Percentiles rank a stretch among this genome's conserved stretches.
Evolutionary conservation across 345 rosid genomes (phyloP).

Genomic region (Brassica juncea): DNA sequence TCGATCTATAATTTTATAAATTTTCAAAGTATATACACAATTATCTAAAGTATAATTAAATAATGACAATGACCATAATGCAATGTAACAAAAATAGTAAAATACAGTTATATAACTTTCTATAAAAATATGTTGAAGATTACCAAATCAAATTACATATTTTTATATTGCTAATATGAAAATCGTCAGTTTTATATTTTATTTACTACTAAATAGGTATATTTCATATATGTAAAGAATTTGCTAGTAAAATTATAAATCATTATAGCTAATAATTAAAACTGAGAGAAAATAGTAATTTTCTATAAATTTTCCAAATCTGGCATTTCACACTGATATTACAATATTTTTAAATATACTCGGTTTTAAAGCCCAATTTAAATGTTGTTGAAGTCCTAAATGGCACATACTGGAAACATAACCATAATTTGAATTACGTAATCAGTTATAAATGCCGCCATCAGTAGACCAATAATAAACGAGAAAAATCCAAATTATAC

Average conservation of each 20-base stretch:
- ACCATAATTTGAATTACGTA: not conserved
- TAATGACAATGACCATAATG: too few species aligned
- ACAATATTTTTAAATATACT: too few species aligned
- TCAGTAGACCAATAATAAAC: slow-evolving; percentile 34
- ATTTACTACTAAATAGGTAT: not conserved
- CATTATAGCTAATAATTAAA: not conserved
- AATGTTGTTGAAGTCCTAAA: not conserved
- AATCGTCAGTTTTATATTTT: not conserved
- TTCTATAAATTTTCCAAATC: not conserved
- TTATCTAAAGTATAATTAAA: too few species aligned
- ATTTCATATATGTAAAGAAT: not conserved
- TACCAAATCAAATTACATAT: too few species aligned
- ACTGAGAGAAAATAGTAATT: not conserved
- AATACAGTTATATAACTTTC: not conserved
- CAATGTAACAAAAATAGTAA: not conserved
- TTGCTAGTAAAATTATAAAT: not conserved
- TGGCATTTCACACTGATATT: not conserved
- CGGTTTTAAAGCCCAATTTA: too few species aligned
- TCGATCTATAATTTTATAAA: not conserved
- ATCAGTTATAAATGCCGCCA: slow-evolving; percentile 34
- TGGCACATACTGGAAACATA: not conserved
- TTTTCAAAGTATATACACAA: not conserved
- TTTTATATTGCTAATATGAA: not conserved
- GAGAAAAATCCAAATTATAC: slow-evolving; percentile 29
- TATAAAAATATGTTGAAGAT: not conserved